These are phyloP conservation scores for Hymenochaete sp. DNA, from an alignment of 1,284 basidiomycete species.

Conservation along the genomic window DNA sequence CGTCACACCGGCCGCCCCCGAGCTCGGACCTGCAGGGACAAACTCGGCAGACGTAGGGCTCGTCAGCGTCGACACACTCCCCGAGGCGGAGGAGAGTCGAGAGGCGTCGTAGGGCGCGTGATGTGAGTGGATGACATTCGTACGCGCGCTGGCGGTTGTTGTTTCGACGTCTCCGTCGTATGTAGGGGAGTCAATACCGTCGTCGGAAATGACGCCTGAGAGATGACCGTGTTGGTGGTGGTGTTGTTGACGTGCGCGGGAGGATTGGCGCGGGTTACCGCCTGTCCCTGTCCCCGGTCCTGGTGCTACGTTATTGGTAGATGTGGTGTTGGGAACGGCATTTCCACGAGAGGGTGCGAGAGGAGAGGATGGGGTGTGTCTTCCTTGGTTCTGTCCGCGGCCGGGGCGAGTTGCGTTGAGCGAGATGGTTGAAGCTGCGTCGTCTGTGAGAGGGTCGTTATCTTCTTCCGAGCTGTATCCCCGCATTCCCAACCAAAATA, in stretches of 20 bases:
- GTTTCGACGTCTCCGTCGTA: constrained; percentile 89
- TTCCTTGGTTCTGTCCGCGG: too few species aligned
- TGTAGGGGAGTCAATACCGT: constrained; percentile 73
- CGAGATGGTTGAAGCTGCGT: constrained; percentile 47
- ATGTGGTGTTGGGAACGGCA: constrained; percentile 21
- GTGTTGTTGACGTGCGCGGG: constrained; percentile 3
- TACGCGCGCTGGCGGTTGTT: constrained; percentile 38
- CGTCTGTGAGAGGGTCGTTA: constrained; percentile 74
- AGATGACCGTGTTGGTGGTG: constrained; percentile 45
- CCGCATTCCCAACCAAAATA: background rate
- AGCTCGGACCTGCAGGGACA: too few species aligned
- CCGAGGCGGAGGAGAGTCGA: constrained; percentile 32
- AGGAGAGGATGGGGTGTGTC: constrained; percentile 25
- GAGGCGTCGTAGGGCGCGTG: constrained; percentile 27
- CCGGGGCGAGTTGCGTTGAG: constrained; percentile 25
- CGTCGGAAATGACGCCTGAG: constrained; percentile 54
- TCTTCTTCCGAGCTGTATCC: constrained; percentile 63
- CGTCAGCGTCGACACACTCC: constrained; percentile 37
- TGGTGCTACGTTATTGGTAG: constrained; percentile 12
- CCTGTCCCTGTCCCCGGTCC: constrained; percentile 13
- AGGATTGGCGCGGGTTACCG: constrained; percentile 14
- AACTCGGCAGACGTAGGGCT: constrained; percentile 32
- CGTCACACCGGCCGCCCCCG: constrained; percentile 24
- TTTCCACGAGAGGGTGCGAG: constrained; percentile 25
- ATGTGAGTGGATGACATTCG: constrained; percentile 19